phyloP scores from a whole-genome alignment of 805 yeast genomes.

The Saccharomycopsis babjevae region DNA sequence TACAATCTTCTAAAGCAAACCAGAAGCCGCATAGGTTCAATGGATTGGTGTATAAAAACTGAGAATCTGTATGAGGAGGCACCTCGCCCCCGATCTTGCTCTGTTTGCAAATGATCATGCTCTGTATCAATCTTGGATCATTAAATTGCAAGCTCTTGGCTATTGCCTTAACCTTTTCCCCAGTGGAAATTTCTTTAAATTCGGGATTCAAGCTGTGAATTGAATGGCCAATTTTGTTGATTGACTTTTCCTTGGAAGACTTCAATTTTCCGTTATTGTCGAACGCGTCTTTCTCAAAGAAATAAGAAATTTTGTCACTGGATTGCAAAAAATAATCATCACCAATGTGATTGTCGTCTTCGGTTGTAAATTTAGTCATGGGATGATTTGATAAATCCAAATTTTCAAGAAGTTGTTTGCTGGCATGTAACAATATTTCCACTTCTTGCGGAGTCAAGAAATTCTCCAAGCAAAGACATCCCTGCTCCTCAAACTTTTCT shows the following conservation, averaged over 20 bases:
- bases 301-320: constrained; percentile 56
- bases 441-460: constrained; percentile 40
- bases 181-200: constrained; percentile 44
- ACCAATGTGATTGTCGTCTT: constrained; percentile 52
- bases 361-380: constrained; percentile 58
- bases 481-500: constrained; percentile 40
- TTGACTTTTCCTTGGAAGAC: constrained; percentile 43
- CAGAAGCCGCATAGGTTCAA: constrained; percentile 68
- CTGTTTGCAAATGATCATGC: constrained; percentile 73
- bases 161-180: constrained; percentile 38
- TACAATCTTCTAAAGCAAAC: constrained; percentile 74
- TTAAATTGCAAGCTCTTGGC: constrained; percentile 41
- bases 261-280: constrained; percentile 35
- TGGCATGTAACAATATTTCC: constrained; percentile 30
- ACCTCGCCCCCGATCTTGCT: constrained; percentile 66
- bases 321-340: constrained; percentile 63
- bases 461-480: constrained; percentile 49
- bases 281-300: constrained; percentile 65
- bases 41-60: constrained; percentile 63
- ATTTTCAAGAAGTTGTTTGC: constrained; percentile 35
- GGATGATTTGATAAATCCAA: constrained; percentile 55
- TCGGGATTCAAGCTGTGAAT: constrained; percentile 45
- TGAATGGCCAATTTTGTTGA: constrained; percentile 77
- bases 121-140: constrained; percentile 66
- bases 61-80: constrained; percentile 70